phyloP scores from a whole-genome alignment of 495 filamentous ascomycete species.

The Poronia punctata region DNA sequence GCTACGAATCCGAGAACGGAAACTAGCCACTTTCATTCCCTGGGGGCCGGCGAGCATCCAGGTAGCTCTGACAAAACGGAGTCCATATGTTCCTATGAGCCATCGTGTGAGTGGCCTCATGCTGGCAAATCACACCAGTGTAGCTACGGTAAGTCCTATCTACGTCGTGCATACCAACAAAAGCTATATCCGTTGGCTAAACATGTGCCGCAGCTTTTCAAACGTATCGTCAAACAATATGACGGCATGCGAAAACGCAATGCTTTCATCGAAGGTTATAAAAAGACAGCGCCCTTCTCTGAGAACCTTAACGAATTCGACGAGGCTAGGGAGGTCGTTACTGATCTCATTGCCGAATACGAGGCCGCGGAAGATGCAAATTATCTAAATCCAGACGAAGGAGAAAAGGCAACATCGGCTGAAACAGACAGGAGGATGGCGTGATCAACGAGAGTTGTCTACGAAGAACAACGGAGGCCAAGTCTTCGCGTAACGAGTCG shows the following conservation, averaged over 20 bases:
- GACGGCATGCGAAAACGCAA: slow-evolving; percentile 91
- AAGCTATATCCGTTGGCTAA: slow-evolving; percentile 6
- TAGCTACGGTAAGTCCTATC: slow-evolving; percentile 63
- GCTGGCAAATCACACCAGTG: slow-evolving; percentile 96
- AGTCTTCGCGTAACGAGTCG: neutral
- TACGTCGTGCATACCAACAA: neutral
- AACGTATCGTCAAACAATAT: slow-evolving; percentile 83
- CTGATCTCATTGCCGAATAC: slow-evolving; percentile 85
- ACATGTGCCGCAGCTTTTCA: slow-evolving; percentile 57
- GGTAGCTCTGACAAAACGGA: slow-evolving; percentile 92
- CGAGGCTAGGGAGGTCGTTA: slow-evolving; percentile 81
- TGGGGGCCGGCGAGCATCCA: slow-evolving; percentile 99
- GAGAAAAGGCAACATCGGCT: slow-evolving; percentile 35
- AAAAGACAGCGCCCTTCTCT: slow-evolving; percentile 83
- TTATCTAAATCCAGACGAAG: slow-evolving; percentile 69
- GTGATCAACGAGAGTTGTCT: slow-evolving; percentile 4
- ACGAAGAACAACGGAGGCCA: neutral
- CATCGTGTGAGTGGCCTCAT: slow-evolving; percentile 94
- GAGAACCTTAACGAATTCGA: slow-evolving; percentile 94
- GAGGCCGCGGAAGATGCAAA: slow-evolving; percentile 86
- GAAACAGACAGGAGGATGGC: slow-evolving; percentile 40
- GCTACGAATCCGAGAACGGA: slow-evolving; percentile 89
- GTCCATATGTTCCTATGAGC: slow-evolving; percentile 83
- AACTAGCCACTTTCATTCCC: slow-evolving; percentile 92
- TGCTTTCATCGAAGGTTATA: slow-evolving; percentile 92